A percentile compares a stretch with the other conserved stretches of the same genome.
Conservation (phyloP, 2,329 filamentous ascomycete genomes). For the Talaromyces islandicus region DNA sequence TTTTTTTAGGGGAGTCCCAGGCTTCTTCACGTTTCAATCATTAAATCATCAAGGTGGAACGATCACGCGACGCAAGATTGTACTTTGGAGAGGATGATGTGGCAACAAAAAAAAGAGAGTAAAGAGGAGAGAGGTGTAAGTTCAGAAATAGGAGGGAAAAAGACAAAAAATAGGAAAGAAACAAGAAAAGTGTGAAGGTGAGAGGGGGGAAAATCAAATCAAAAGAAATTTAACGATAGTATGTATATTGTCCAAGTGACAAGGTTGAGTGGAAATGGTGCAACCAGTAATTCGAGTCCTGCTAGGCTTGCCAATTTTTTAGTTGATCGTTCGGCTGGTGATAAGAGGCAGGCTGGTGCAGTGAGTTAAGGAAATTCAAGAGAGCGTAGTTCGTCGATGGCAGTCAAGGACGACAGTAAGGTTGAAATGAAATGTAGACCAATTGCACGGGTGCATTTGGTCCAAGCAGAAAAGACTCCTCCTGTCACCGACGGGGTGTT, state of each 20-base stretch:
- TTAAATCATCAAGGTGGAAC: slow-evolving; percentile 6
- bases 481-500: slow-evolving; percentile 1
- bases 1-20: not conserved
- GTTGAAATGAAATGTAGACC: not conserved
- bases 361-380: not conserved
- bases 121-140: not conserved
- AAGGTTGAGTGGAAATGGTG: not conserved
- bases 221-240: slow-evolving; percentile 10
- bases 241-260: not conserved
- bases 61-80: slow-evolving; percentile 9
- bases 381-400: not conserved
- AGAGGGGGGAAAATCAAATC: not conserved
- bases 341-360: not conserved
- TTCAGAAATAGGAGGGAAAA: not conserved
- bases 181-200: slow-evolving; percentile 2
- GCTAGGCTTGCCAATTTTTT: not conserved
- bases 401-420: not conserved
- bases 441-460: not conserved
- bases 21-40: slow-evolving; percentile 5
- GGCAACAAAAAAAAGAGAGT: not conserved
- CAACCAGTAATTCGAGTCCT: not conserved
- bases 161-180: slow-evolving; percentile 3
- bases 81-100: not conserved
- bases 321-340: not conserved
- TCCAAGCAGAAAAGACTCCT: not conserved